Conservation (phyloP, 2,329 filamentous ascomycete species). For the Penicillium expansum region DNA sequence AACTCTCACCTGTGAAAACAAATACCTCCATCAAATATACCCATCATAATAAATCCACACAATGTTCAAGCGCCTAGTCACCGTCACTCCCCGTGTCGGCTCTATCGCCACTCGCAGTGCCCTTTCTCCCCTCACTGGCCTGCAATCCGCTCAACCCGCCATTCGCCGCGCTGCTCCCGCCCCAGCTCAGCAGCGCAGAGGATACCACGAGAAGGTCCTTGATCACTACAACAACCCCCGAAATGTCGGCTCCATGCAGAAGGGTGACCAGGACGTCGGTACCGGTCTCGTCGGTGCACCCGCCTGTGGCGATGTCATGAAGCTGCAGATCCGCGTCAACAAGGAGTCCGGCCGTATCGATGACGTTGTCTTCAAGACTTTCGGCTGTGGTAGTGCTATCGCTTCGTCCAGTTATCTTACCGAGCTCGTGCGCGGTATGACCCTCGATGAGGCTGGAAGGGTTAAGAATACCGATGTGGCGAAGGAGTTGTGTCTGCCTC, state of each 20-base stretch:
- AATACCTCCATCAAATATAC: conserved; percentile 2
- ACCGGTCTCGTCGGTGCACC: conserved; percentile 90
- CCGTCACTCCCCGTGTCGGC: conserved; percentile 54
- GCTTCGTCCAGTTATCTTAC: conserved; percentile 93
- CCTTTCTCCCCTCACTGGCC: conserved; percentile 45
- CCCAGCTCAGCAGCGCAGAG: conserved; percentile 41
- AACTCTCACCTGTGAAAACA: not conserved
- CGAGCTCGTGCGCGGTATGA: conserved; percentile 93
- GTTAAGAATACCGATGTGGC: conserved; percentile 98
- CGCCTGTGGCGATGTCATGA: conserved; percentile 90
- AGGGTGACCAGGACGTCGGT: conserved; percentile 77
- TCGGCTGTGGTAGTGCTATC: conserved; percentile 91
- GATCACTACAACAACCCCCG: conserved; percentile 80
- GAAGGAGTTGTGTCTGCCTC: conserved; percentile 89
- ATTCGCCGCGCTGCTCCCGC: conserved; percentile 33
- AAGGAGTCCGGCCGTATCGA: conserved; percentile 81
- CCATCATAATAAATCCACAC: conserved; percentile 26
- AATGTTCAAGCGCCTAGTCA: conserved; percentile 59
- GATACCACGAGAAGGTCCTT: conserved; percentile 69
- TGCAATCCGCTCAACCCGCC: conserved; percentile 42
- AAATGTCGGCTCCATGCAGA: conserved; percentile 76
- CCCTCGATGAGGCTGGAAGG: conserved; percentile 83
- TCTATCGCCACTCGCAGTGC: conserved; percentile 50
- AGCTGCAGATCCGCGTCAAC: conserved; percentile 89
- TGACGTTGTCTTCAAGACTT: conserved; percentile 98